Base-by-base conservation (phyloP, 257 asterid genomes). In the Perilla frutescens region DNA sequence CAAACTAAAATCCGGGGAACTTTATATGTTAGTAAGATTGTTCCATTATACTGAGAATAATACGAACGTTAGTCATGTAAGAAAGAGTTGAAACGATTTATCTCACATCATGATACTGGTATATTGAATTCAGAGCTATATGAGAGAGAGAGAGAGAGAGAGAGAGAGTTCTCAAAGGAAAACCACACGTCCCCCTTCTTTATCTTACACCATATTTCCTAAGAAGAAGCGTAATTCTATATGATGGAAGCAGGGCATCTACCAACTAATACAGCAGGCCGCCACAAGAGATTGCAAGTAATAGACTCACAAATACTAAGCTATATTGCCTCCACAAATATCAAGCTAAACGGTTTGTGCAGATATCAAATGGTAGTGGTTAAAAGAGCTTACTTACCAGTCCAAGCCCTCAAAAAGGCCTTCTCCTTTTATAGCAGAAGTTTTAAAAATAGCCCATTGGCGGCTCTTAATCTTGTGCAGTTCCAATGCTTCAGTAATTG, bases 361-460 rank as follows among this genome's bases (percentile, higher is more conserved):
- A 67, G 41, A 55, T 8, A 12, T 40, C 41, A 44, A 10, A 66
- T 59, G 66, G 13, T 39, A 68, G 34, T 12, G 37, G 59, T 55
- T 44, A 53, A 53, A 11, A 64, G 40, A 69, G 68, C 83, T 83
- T 78, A 91, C 97, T 83, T 78, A 91, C 97, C 97, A 91, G 86
- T 91, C 96, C 78, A 93, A 81, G 51, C 98, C 98, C 81, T 93
- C 98, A 71, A 88, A 91, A 67, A 93, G 85, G 62, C 98, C 98
- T 81, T 93, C 98, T 76, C 98, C 98, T 84, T 91, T 93, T 47
- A 93, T 67, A 72, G 98, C 98, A 50, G 97, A 93, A 54, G 98
- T 88, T 89, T 91, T 91, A 55, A 93, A 93, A 68, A 93, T 93
- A 57, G 96, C 73, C 98, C 98, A 93, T 64, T 91, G 98, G 14